phyloP scores from a whole-genome alignment of 2,329 filamentous ascomycete species.

The Fusarium sp. region DNA sequence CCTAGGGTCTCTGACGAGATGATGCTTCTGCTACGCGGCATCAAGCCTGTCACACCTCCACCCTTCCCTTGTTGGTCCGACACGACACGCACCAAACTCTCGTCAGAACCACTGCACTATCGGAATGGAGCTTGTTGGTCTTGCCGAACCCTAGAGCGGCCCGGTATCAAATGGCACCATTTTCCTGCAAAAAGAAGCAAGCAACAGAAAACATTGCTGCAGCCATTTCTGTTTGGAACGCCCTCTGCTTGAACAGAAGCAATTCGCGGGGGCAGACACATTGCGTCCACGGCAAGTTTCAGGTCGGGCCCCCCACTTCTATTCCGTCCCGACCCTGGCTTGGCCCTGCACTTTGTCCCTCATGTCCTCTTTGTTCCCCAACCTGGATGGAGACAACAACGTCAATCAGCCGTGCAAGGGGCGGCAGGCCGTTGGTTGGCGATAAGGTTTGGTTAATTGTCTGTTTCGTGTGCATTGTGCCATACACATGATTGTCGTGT shows the following conservation, averaged over 20 bases:
- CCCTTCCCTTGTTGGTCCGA: slow-evolving; percentile 6
- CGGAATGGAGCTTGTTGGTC: slow-evolving; percentile 12
- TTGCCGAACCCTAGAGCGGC: slow-evolving; percentile 1
- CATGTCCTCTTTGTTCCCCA: slow-evolving; percentile 1
- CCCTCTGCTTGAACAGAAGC: slow-evolving; percentile 28
- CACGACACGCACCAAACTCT: neutral
- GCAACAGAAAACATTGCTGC: slow-evolving; percentile 33
- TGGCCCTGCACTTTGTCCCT: slow-evolving; percentile 16
- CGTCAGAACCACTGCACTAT: slow-evolving; percentile 1
- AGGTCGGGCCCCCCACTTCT: slow-evolving; percentile 33
- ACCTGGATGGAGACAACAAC: neutral
- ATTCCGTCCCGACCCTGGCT: slow-evolving; percentile 11
- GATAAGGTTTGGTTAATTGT: neutral
- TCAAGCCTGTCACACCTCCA: slow-evolving; percentile 11
- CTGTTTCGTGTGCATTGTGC: neutral
- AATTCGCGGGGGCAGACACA: slow-evolving; percentile 37
- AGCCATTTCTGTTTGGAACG: slow-evolving; percentile 31
- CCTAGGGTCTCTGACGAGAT: slow-evolving; percentile 17
- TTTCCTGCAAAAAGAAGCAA: slow-evolving; percentile 34
- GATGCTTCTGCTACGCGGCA: neutral
- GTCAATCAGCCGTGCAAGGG: neutral
- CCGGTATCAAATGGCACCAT: slow-evolving; percentile 40
- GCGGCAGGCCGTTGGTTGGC: neutral
- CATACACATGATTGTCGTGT: neutral
- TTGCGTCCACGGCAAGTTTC: slow-evolving; percentile 40